Conservation (phyloP, 1,284 basidiomycete species). For the Trichosporon faecale region DNA sequence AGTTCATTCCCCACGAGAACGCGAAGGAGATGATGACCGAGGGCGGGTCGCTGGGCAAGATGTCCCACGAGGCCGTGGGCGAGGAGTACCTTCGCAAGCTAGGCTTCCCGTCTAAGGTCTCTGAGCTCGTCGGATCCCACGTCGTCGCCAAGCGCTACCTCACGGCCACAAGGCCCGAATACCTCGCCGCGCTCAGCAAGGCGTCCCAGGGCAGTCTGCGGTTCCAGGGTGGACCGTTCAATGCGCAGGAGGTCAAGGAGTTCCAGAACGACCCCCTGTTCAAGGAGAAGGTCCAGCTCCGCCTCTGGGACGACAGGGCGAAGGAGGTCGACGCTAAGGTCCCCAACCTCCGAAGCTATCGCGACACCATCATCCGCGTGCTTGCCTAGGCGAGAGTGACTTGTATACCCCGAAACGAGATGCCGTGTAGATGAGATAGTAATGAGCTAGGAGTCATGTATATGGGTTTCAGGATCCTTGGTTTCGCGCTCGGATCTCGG, state of each 20-base stretch:
- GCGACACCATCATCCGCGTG: slow-evolving; percentile 15
- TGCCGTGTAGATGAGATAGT: neutral
- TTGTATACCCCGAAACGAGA: neutral
- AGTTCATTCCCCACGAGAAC: slow-evolving; percentile 35
- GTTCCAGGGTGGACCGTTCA: slow-evolving; percentile 42
- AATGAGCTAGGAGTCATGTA: neutral
- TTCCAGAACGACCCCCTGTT: slow-evolving; percentile 35
- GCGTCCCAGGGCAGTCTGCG: slow-evolving; percentile 34
- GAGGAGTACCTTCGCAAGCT: slow-evolving; percentile 33
- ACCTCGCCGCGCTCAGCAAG: slow-evolving; percentile 29
- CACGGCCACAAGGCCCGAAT: slow-evolving; percentile 29
- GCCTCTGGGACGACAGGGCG: slow-evolving; percentile 42
- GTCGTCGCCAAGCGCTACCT: slow-evolving; percentile 43
- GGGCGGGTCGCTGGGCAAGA: slow-evolving; percentile 31
- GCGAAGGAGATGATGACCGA: slow-evolving; percentile 30
- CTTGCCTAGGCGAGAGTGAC: slow-evolving; percentile 7
- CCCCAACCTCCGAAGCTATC: slow-evolving; percentile 29
- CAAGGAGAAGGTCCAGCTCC: slow-evolving; percentile 35
- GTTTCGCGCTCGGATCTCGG: too few relatives aligned
- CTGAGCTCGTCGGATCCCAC: slow-evolving; percentile 38
- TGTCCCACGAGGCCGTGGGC: slow-evolving; percentile 38
- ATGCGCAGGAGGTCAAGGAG: slow-evolving; percentile 26
- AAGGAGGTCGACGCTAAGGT: slow-evolving; percentile 32
- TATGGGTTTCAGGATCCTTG: neutral
- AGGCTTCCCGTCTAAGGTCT: slow-evolving; percentile 40